These are phyloP conservation scores for Achaetomiella virescens DNA, from an alignment of 495 filamentous ascomycete genomes.

Conservation along the genomic window DNA sequence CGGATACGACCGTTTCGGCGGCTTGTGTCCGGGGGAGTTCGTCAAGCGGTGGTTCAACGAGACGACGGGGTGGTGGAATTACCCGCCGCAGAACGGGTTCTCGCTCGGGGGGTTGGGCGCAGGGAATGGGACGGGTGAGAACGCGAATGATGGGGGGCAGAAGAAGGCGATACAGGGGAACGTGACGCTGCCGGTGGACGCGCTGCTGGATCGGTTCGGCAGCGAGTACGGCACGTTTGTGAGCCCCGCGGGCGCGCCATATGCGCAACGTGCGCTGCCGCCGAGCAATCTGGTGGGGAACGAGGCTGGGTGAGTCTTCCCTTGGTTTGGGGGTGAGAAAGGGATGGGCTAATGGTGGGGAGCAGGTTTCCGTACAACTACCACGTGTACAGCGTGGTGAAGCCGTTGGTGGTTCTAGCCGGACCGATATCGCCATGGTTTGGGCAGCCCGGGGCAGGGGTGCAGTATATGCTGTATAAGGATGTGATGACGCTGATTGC, in stretches of 20 bases:
- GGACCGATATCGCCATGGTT: conserved; percentile 54
- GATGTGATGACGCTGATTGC: conserved; percentile 15
- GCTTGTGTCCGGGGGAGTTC: conserved; percentile 44
- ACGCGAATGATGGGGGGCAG: not conserved
- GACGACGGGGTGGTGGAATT: conserved; percentile 33
- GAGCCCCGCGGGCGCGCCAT: conserved; percentile 44
- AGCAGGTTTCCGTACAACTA: conserved; percentile 48
- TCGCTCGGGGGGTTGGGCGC: conserved; percentile 25
- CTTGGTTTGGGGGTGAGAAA: not conserved
- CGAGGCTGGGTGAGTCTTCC: conserved; percentile 19
- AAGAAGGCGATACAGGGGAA: conserved; percentile 39
- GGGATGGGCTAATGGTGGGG: not conserved
- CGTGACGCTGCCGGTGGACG: conserved; percentile 39
- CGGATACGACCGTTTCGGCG: conserved; percentile 44
- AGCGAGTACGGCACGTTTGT: conserved; percentile 41
- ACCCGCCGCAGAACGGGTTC: conserved; percentile 44
- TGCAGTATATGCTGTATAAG: conserved; percentile 36
- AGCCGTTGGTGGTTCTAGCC: conserved; percentile 36
- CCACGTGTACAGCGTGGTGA: conserved; percentile 46
- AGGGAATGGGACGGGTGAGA: not conserved
- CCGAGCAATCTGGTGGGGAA: conserved; percentile 43
- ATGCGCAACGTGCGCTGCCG: conserved; percentile 47
- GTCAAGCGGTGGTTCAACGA: conserved; percentile 40
- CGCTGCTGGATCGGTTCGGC: conserved; percentile 52
- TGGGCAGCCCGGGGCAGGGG: conserved; percentile 52